phyloP scores from a whole-genome alignment of 2,329 filamentous ascomycete species.

The Colletotrichum cuscutae region DNA sequence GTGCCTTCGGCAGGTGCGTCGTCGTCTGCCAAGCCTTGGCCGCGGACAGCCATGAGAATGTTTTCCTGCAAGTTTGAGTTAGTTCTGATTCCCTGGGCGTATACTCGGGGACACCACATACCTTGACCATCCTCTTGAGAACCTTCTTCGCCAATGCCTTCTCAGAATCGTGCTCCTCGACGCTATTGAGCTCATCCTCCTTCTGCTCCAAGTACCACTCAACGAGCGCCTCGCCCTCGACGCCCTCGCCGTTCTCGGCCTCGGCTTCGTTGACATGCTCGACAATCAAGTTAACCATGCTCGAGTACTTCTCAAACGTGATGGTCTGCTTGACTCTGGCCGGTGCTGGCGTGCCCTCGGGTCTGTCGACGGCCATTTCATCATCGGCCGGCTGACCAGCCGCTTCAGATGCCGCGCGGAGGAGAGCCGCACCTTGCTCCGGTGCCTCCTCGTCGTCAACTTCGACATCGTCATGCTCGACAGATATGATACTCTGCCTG shows the following conservation, averaged over 20 bases:
- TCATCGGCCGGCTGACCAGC: slow-evolving; percentile 60
- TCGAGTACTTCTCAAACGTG: slow-evolving; percentile 94
- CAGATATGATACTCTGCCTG: slow-evolving; percentile 94
- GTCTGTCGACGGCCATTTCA: slow-evolving; percentile 53
- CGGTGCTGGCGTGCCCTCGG: slow-evolving; percentile 48
- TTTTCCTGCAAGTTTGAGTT: slow-evolving; percentile 69
- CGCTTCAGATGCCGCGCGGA: slow-evolving; percentile 49
- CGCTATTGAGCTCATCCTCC: slow-evolving; percentile 77
- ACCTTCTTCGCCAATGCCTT: slow-evolving; percentile 82
- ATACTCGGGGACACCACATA: slow-evolving; percentile 44
- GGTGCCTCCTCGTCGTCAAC: slow-evolving; percentile 76
- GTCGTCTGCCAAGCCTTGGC: slow-evolving; percentile 63
- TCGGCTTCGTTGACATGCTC: slow-evolving; percentile 88
- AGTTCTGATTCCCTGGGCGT: slow-evolving; percentile 58
- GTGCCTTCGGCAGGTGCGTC: slow-evolving; percentile 54
- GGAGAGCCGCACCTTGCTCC: slow-evolving; percentile 59
- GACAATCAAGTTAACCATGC: slow-evolving; percentile 88
- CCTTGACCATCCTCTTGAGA: slow-evolving; percentile 95
- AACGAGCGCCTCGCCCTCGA: slow-evolving; percentile 83
- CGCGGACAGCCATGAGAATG: slow-evolving; percentile 84
- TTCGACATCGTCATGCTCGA: slow-evolving; percentile 97
- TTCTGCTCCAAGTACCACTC: slow-evolving; percentile 94
- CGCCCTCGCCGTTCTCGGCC: slow-evolving; percentile 77
- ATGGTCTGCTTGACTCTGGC: slow-evolving; percentile 80
- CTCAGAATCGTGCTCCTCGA: slow-evolving; percentile 75